A percentile compares a stretch with the other conserved stretches of the same genome.
Evolutionary conservation across 805 yeast genomes (phyloP).

Genomic region (Nakazawaea ishiwadae): DNA sequence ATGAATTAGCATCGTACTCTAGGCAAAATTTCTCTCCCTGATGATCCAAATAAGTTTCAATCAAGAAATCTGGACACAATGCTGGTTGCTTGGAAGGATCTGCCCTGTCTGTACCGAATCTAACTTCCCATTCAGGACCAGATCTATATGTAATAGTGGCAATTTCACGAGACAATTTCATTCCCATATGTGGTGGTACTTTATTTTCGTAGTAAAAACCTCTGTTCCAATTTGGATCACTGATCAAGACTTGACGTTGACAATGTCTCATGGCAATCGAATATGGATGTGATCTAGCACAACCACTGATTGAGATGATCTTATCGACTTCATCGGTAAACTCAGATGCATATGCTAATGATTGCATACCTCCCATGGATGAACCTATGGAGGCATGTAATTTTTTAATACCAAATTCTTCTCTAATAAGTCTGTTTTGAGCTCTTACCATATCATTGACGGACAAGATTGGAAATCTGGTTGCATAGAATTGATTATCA

Average conservation of each 20-base stretch:
- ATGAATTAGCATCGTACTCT: conserved; percentile 87
- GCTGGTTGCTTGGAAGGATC: conserved; percentile 80
- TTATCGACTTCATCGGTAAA: conserved; percentile 73
- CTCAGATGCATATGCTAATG: conserved; percentile 80
- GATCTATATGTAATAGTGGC: conserved; percentile 93
- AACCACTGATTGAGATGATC: conserved; percentile 80
- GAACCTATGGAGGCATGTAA: conserved; percentile 83
- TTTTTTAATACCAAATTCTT: conserved; percentile 57
- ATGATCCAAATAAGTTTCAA: conserved; percentile 90
- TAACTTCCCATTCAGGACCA: conserved; percentile 95
- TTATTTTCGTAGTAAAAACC: conserved; percentile 74
- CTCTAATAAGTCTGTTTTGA: conserved; percentile 63
- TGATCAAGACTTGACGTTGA: conserved; percentile 89
- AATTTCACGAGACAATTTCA: conserved; percentile 90
- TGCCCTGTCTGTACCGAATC: conserved; percentile 86
- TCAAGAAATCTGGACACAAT: conserved; percentile 86
- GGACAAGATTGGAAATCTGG: conserved; percentile 82
- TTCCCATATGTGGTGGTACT: conserved; percentile 89
- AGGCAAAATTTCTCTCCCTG: conserved; percentile 92
- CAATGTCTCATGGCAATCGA: conserved; percentile 92
- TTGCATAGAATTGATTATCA: conserved; percentile 64
- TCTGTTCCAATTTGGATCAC: conserved; percentile 92
- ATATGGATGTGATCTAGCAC: conserved; percentile 91
- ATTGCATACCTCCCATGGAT: conserved; percentile 99
- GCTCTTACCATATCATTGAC: conserved; percentile 90